Evolutionary conservation across 805 yeast species (phyloP).

Genomic region (Myxozyma monticola): DNA sequence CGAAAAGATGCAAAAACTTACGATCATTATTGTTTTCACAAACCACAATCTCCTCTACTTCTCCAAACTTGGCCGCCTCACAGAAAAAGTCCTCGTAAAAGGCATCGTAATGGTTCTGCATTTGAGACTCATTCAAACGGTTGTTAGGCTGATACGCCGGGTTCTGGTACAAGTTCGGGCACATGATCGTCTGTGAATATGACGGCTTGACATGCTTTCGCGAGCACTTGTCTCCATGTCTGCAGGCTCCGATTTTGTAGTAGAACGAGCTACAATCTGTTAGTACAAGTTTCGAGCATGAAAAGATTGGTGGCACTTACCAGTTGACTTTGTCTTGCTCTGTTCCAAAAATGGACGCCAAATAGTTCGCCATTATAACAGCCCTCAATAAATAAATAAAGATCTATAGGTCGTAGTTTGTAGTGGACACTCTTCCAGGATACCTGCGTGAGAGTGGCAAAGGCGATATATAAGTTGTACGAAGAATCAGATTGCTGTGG

Average conservation of each 20-base stretch:
- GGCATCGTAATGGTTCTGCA: constrained; percentile 54
- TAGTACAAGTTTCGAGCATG: background rate
- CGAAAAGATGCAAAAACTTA: constrained; percentile 13
- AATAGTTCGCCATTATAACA: constrained; percentile 39
- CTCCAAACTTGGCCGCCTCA: constrained; percentile 54
- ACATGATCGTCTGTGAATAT: constrained; percentile 61
- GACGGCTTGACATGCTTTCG: constrained; percentile 66
- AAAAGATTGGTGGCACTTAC: constrained; percentile 29
- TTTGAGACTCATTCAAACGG: constrained; percentile 39
- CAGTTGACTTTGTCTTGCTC: constrained; percentile 43
- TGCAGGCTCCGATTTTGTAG: constrained; percentile 83
- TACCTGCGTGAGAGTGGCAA: no score
- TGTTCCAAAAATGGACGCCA: constrained; percentile 42
- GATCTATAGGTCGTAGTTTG: no score
- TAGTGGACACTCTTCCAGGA: no score
- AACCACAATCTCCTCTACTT: constrained; percentile 63
- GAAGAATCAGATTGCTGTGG: no score
- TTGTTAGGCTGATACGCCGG: constrained; percentile 46
- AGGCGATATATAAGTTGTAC: no score
- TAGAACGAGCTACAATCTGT: constrained; percentile 50
- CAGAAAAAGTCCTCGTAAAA: constrained; percentile 72
- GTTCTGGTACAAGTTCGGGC: constrained; percentile 64
- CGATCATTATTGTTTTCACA: constrained; percentile 81
- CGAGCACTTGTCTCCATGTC: constrained; percentile 88
- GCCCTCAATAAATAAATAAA: no score